Conservation (phyloP, 306 rosid genomes). For the Styphnolobium japonicum region DNA sequence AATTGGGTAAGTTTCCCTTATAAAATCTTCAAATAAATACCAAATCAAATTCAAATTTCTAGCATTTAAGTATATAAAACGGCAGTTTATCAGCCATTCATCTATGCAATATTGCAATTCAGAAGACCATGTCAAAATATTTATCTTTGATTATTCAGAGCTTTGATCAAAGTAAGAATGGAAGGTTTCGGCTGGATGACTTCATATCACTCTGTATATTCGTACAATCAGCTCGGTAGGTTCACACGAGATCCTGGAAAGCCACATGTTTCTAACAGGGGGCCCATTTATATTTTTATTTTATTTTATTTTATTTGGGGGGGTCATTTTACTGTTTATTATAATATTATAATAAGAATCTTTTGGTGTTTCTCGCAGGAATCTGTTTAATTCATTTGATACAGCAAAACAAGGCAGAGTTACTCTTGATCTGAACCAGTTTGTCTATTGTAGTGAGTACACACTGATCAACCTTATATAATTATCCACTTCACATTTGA, state of each 20-base stretch:
- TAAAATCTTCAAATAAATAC: no score
- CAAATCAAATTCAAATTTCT: no score
- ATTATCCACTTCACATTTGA: background rate
- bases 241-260: conserved; percentile 9
- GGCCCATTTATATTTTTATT: no score
- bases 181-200: conserved; percentile 72
- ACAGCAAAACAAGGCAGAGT: conserved; percentile 88
- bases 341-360: conserved; percentile 14
- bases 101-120: conserved; percentile 6
- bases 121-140: conserved; percentile 11
- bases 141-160: conserved; percentile 57
- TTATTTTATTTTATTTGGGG: background rate
- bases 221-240: conserved; percentile 78
- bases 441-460: conserved; percentile 86
- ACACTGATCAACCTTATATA: conserved; percentile 5
- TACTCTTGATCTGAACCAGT: conserved; percentile 88
- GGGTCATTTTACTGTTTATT: background rate
- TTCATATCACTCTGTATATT: conserved; percentile 85
- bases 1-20: no score
- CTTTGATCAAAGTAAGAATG: conserved; percentile 84
- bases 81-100: no score
- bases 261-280: background rate
- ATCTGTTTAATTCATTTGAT: conserved; percentile 84
- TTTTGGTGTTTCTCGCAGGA: conserved; percentile 52
- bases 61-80: no score